Base-by-base conservation (phyloP, 805 yeast genomes). In the Lipomyces sp. region DNA sequence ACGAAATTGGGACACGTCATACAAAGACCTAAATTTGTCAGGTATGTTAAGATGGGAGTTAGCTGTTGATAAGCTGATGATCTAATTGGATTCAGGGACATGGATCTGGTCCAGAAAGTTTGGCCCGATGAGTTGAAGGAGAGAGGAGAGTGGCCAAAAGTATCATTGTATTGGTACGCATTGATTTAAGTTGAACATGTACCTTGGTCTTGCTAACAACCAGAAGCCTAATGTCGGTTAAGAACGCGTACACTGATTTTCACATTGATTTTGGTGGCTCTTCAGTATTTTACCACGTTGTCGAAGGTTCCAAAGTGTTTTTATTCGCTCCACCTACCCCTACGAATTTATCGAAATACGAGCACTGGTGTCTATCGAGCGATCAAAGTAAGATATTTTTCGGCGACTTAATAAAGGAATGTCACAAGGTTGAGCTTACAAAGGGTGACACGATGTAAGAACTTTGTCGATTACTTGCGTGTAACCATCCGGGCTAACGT, bases 261-360 rank as follows among this genome's bases (percentile, higher is more conserved):
- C 98, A 92, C 76, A 81, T 92, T 54, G 98, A 92, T 76, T 92
- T 92, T 76, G 95, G 96, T 1, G 98, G 97, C 0, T 90, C 97
- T 0, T 89, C 95, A 0, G 98, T 92, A 4, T 92, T 90, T 75
- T 92, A 92, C 77, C 90, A 94, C 1, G 86, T 92, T 2, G 77
- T 92, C 15, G 79, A 82, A n/a, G 98, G 98, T 0, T 72, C 79
- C 2, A 92, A 92, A 73, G 83, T 86, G 39, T 92, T 92, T 73
- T 76, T 92, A 57, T 84, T 92, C 83, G 86, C 83, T 72, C 97
- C 96, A 0, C 97, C 97, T 2, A 86, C 96, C 0, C 75, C 78
- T 1, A 71, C 76, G 13, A 92, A 92, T 72, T 80, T 92, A 60
- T 75, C 79, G 15, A 80, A 83, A 42, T 92, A 91, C 74, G 83